Conservation (phyloP, 352 stramenopile species). For the Achlya hypogyna region DNA sequence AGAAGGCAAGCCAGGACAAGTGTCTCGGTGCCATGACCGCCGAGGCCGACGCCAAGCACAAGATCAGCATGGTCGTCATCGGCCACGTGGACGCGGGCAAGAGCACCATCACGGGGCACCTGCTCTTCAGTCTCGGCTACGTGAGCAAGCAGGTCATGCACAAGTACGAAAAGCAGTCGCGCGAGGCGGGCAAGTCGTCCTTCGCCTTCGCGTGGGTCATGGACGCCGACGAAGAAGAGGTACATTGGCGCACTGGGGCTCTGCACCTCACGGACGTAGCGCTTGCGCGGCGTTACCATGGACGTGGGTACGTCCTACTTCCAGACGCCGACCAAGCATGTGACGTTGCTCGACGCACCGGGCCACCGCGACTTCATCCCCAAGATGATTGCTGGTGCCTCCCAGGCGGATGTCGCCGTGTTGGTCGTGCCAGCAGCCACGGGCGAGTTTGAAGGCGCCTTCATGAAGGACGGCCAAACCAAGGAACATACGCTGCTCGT, state of each 20-base stretch:
- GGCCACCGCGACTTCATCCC: conserved; percentile 96
- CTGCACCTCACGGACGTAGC: conserved; percentile 52
- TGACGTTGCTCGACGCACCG: conserved; percentile 94
- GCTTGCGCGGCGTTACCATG: conserved; percentile 96
- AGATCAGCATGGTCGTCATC: conserved; percentile 93
- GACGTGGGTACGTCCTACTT: conserved; percentile 93
- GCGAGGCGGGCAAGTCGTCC: conserved; percentile 88
- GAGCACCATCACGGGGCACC: conserved; percentile 94
- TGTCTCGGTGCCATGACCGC: conserved; percentile 38
- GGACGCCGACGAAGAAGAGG: conserved; percentile 79
- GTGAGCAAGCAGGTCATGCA: conserved; percentile 82
- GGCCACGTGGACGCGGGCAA: conserved; percentile 97
- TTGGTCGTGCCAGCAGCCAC: conserved; percentile 91
- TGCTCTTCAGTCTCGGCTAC: conserved; percentile 88
- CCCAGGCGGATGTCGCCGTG: conserved; percentile 86
- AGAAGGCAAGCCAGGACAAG: conserved; percentile 57
- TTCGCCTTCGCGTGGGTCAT: conserved; percentile 95
- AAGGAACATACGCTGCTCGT: conserved; percentile 96
- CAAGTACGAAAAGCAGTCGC: conserved; percentile 88
- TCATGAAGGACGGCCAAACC: conserved; percentile 93
- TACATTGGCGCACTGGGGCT: background rate
- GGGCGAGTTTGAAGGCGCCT: conserved; percentile 94
- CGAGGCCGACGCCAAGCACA: conserved; percentile 41
- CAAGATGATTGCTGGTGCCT: conserved; percentile 95
- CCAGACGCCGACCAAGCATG: conserved; percentile 80